A percentile compares a stretch with the other conserved stretches of the same genome.
Evolutionary conservation across 75 land plant genomes (phyloP).

Genomic region (Cupressus sempervirens): DNA sequence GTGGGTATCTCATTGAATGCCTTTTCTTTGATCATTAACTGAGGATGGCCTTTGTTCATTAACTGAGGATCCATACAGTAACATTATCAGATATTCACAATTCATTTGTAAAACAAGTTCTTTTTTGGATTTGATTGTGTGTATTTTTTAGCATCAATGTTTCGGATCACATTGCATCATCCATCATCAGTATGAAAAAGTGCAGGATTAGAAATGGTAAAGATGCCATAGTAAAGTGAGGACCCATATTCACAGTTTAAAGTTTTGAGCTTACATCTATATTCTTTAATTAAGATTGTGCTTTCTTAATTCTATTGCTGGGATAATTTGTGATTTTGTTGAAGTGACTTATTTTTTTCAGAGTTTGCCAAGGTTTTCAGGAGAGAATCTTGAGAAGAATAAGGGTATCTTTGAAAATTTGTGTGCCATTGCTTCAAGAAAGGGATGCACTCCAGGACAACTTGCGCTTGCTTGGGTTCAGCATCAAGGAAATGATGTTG

Average conservation of each 20-base stretch:
- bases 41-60: too few relatives aligned
- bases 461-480: constrained; percentile 31
- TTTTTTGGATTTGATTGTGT: too few relatives aligned
- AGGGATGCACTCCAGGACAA: constrained; percentile 48
- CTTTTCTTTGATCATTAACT: constrained; percentile 13
- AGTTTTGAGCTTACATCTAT: constrained; percentile 34
- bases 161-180: too few relatives aligned
- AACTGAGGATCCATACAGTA: too few relatives aligned
- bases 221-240: too few relatives aligned
- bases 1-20: constrained; percentile 50
- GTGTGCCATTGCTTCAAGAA: constrained; percentile 23
- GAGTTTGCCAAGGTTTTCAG: constrained; percentile 29
- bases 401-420: constrained; percentile 34
- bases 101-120: too few relatives aligned
- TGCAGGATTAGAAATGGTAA: too few relatives aligned
- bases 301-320: neutral
- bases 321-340: neutral
- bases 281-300: neutral
- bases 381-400: constrained; percentile 45
- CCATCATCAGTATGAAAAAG: too few relatives aligned
- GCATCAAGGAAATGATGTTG: constrained; percentile 32
- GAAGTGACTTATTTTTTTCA: neutral
- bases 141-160: too few relatives aligned
- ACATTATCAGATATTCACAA: too few relatives aligned
- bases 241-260: constrained; percentile 19